Conservation (phyloP, 2,329 filamentous ascomycete species). For the Chalara sp. region DNA sequence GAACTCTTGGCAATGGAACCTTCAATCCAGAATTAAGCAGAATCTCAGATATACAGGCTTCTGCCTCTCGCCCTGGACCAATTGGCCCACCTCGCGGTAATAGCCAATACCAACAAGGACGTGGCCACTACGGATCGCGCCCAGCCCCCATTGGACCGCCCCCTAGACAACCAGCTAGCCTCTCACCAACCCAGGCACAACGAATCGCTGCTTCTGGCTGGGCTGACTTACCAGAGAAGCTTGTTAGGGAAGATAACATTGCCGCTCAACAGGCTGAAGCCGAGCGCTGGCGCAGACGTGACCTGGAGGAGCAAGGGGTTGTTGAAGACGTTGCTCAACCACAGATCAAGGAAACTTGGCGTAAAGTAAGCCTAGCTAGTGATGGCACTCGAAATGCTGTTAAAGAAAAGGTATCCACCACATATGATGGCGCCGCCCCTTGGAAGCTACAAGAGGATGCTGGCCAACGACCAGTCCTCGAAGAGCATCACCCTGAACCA, state of each 20-base stretch:
- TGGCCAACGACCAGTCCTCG: constrained; percentile 10
- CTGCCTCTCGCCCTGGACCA: constrained; percentile 23
- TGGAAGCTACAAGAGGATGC: constrained; percentile 10
- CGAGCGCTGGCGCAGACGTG: constrained; percentile 17
- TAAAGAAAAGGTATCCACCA: constrained; percentile 5
- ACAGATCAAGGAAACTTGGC: constrained; percentile 25
- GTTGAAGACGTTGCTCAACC: constrained; percentile 12
- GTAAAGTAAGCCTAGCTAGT: constrained; percentile 22
- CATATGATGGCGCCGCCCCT: constrained; percentile 9
- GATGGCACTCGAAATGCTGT: constrained; percentile 22
- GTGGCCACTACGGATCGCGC: constrained; percentile 21
- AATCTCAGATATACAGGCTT: constrained; percentile 25
- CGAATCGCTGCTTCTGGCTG: constrained; percentile 18
- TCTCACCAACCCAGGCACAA: constrained; percentile 10
- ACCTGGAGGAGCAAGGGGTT: constrained; percentile 19
- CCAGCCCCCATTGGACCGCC: constrained; percentile 27
- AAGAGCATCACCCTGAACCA: constrained; percentile 21
- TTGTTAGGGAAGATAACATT: constrained; percentile 19
- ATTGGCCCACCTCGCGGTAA: constrained; percentile 28
- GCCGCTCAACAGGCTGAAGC: constrained; percentile 16
- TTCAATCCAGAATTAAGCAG: constrained; percentile 57
- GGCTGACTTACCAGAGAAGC: constrained; percentile 18
- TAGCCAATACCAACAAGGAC: constrained; percentile 20
- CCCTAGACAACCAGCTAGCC: constrained; percentile 15
- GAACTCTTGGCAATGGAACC: constrained; percentile 70